These are phyloP conservation scores for Boletus reticuloceps DNA, from an alignment of 768 basidiomycete genomes.

Conservation along the genomic window DNA sequence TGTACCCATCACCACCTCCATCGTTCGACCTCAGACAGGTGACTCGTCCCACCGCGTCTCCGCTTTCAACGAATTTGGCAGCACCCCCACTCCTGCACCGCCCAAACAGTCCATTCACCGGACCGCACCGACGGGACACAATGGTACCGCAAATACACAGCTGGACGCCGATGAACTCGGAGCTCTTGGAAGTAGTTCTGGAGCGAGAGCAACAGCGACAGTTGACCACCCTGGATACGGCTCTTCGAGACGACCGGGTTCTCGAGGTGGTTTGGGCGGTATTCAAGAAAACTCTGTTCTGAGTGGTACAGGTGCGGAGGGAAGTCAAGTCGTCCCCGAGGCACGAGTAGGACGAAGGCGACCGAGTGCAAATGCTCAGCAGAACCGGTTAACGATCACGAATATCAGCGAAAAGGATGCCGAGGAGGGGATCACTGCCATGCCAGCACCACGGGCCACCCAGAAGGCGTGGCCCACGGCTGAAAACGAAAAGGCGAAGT, in stretches of 20 bases:
- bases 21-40: slow-evolving; percentile 20
- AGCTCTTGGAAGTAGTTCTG: slow-evolving; percentile 10
- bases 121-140: slow-evolving; percentile 27
- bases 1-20: slow-evolving; percentile 26
- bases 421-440: slow-evolving; percentile 27
- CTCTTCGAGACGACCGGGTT: slow-evolving; percentile 11
- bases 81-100: slow-evolving; percentile 5
- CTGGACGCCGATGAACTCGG: slow-evolving; percentile 24
- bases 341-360: slow-evolving; percentile 30
- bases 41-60: slow-evolving; percentile 16
- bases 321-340: neutral
- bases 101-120: slow-evolving; percentile 25
- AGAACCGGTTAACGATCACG: slow-evolving; percentile 40
- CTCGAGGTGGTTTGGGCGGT: slow-evolving; percentile 18
- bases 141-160: slow-evolving; percentile 13
- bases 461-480: slow-evolving; percentile 31
- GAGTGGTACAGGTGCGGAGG: slow-evolving; percentile 4
- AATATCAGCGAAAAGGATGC: slow-evolving; percentile 42
- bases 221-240: slow-evolving; percentile 30
- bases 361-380: slow-evolving; percentile 26
- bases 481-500: slow-evolving; percentile 44
- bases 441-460: slow-evolving; percentile 22
- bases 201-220: slow-evolving; percentile 13
- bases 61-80: slow-evolving; percentile 4
- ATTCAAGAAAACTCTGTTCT: slow-evolving; percentile 22